Evolutionary conservation across 352 stramenopile genomes (phyloP), one percentile per base, ranked within the genome.

Genomic region (Hyaloperonospora arabidopsidis): DNA sequence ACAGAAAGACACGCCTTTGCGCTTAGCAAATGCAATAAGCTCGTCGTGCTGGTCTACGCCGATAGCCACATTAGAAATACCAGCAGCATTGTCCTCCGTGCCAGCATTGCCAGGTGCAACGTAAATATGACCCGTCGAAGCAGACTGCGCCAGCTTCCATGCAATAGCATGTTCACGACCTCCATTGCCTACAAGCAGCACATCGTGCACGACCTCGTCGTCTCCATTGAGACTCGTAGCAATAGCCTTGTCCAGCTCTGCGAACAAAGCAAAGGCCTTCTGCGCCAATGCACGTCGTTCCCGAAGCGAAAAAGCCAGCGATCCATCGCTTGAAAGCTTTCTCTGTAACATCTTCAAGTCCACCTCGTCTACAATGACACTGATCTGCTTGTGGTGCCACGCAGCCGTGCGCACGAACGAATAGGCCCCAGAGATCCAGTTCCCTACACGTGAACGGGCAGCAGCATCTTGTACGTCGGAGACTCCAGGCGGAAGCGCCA

Each of bases 141-240:
- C 57, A 18, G 82, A 95, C 51, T 93, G 84, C 21, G 87, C 84
- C 35, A 98, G 67, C 65, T 96, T 97, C 76, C 89, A 94, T 2
- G 88, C 90, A 47, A 98, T 96, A n/a, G 94, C 79, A 63, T 98
- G 93, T 60, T 98, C 94, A 21, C 94, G 78, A 46, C 94, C 94
- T 45, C 94, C 94, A 58, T 79, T 81, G 53, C 94, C 94, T 8
- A 98, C 74, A 18, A 98, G 82, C 28, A 98, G 70, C 45, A 98
- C 84, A 56, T 89, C 79, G 55, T 90, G 84, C 48, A 92, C 70
- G 1, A 77, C 41, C 21, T 81, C 76, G 23, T 74, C 79, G 14
- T 90, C 73, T 32, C 61, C 52, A 32, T 66, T 65, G 15, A 94
- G 67, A 43, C 66, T 65, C 25, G 53, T 45, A 2, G 80, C 79